phyloP scores from a whole-genome alignment of 2,329 filamentous ascomycete genomes.

The Alternaria sp. region DNA sequence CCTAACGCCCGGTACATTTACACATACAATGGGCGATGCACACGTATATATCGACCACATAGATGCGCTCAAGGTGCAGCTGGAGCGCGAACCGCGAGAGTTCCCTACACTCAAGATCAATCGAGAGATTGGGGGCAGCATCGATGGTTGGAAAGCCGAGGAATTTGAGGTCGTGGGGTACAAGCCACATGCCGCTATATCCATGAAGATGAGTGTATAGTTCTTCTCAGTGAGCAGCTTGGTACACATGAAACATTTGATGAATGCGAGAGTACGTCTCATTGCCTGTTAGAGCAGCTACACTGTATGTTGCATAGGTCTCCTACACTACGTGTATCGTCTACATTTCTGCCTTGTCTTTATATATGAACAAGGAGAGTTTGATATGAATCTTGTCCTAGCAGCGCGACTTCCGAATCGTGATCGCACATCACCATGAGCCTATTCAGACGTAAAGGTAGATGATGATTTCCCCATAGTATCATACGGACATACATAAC shows the following conservation, averaged over 20 bases:
- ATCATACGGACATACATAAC: too few species aligned
- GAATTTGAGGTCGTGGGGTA: slow-evolving; percentile 91
- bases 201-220: slow-evolving; percentile 98
- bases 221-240: neutral
- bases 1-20: slow-evolving; percentile 84
- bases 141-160: slow-evolving; percentile 89
- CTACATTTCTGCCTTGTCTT: too few species aligned
- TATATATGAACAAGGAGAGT: too few species aligned
- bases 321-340: rapidly evolving
- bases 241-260: neutral
- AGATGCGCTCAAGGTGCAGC: slow-evolving; percentile 82
- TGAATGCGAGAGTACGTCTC: neutral
- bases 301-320: neutral
- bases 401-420: too few species aligned
- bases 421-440: too few species aligned
- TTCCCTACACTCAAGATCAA: slow-evolving; percentile 83
- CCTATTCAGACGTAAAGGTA: too few species aligned
- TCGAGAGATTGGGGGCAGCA: slow-evolving; percentile 72
- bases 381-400: too few species aligned
- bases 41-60: slow-evolving; percentile 95
- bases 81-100: slow-evolving; percentile 78
- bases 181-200: slow-evolving; percentile 87
- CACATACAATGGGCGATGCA: slow-evolving; percentile 98
- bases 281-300: rapidly evolving
- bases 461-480: too few species aligned